Percentiles rank a stretch among this genome's conserved stretches.
These are phyloP conservation scores for Solanum habrochaites DNA, from an alignment of 257 asterid species.

Conservation along the genomic window DNA sequence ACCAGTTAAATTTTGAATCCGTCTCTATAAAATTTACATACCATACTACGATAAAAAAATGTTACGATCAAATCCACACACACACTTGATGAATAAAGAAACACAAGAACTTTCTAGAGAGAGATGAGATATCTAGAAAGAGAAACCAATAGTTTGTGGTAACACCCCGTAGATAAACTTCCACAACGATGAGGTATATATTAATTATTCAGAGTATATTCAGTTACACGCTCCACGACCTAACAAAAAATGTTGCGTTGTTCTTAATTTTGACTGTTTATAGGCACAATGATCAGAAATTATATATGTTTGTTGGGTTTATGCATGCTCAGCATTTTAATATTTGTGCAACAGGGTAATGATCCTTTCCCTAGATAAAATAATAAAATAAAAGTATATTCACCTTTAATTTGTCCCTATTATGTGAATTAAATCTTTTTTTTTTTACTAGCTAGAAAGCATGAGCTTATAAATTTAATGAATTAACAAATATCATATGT, in stretches of 20 bases:
- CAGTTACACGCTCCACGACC: too few relatives aligned
- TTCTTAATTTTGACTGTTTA: not conserved
- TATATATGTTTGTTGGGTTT: constrained; percentile 4
- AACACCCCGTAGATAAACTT: too few relatives aligned
- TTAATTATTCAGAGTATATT: too few relatives aligned
- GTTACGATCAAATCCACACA: too few relatives aligned
- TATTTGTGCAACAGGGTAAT: not conserved
- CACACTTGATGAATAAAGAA: too few relatives aligned
- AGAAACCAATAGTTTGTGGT: too few relatives aligned
- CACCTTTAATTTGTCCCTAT: not conserved
- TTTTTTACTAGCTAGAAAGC: not conserved
- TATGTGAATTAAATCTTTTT: not conserved
- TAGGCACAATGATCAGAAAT: constrained; percentile 5
- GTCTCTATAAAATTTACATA: accelerated
- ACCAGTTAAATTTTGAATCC: not conserved
- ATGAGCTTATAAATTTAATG: not conserved
- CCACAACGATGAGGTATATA: too few relatives aligned
- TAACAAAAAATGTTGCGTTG: not conserved
- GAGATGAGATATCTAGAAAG: too few relatives aligned
- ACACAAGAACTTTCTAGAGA: too few relatives aligned
- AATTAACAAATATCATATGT: not conserved
- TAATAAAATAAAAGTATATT: not conserved
- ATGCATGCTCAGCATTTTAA: constrained; percentile 14
- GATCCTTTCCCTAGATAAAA: not conserved
- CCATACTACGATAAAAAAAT: not conserved